These are phyloP conservation scores for Fusarium haematococcum DNA, from an alignment of 2,329 filamentous ascomycete species.

Conservation along the genomic window DNA sequence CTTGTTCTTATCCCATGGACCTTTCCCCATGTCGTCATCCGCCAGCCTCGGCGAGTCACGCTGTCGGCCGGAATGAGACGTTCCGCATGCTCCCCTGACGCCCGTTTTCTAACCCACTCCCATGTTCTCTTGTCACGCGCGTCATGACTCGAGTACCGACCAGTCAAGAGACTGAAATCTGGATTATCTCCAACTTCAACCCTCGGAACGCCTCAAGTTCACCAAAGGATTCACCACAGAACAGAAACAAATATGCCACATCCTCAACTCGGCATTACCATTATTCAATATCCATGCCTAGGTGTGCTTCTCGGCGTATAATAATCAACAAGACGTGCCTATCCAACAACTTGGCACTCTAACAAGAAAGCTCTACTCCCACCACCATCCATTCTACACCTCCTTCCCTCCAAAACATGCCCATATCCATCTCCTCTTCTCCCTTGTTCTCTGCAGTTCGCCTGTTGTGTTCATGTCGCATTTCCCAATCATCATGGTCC, in stretches of 20 bases:
- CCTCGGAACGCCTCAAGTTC: background rate
- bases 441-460: constrained; percentile 15
- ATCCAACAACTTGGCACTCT: constrained; percentile 35
- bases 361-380: constrained; percentile 15
- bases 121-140: constrained; percentile 30
- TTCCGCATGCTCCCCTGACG: constrained; percentile 20
- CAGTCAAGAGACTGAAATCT: background rate
- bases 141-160: constrained; percentile 5
- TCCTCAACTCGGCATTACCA: constrained; percentile 44
- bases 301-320: constrained; percentile 22
- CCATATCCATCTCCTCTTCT: constrained; percentile 27
- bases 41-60: constrained; percentile 34
- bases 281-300: constrained; percentile 46
- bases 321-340: constrained; percentile 17
- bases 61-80: constrained; percentile 28
- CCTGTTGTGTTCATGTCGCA: constrained; percentile 11
- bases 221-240: background rate
- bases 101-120: background rate
- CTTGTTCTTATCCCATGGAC: constrained; percentile 11
- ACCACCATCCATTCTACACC: constrained; percentile 7
- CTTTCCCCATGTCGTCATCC: constrained; percentile 30
- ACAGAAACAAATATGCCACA: background rate
- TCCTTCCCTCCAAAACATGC: constrained; percentile 11
- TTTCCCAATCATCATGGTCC: constrained; percentile 11
- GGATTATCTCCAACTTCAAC: background rate